Evolutionary conservation across 1,284 basidiomycete genomes (phyloP).

Genomic region (Earliella scabrosa): DNA sequence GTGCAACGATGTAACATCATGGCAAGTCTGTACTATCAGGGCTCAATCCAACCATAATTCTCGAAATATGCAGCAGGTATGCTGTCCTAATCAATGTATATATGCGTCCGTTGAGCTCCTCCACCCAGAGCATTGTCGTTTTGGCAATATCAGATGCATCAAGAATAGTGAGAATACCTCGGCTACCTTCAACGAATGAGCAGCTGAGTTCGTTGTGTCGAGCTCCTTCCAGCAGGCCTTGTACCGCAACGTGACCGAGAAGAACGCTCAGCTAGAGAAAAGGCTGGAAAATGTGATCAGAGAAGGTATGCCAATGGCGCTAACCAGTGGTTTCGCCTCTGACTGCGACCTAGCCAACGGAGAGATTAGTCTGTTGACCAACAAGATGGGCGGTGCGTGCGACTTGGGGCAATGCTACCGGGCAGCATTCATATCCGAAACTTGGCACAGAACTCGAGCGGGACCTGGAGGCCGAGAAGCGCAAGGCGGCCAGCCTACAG

Average conservation of each 20-base stretch:
- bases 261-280: constrained; percentile 79
- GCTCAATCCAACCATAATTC: constrained; percentile 68
- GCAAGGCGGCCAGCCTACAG: constrained; percentile 73
- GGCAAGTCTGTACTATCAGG: constrained; percentile 84
- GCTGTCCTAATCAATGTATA: constrained; percentile 19
- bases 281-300: constrained; percentile 79
- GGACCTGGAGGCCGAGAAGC: constrained; percentile 78
- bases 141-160: constrained; percentile 87
- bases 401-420: too few species aligned
- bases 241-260: constrained; percentile 77
- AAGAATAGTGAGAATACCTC: constrained; percentile 63
- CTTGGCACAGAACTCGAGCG: constrained; percentile 78
- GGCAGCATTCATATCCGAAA: too few species aligned
- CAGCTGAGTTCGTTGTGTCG: not conserved
- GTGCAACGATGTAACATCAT: constrained; percentile 1
- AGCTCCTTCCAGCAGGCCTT: constrained; percentile 85
- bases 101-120: not conserved
- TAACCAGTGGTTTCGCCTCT: not conserved
- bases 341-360: constrained; percentile 59
- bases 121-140: constrained; percentile 72
- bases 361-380: constrained; percentile 71
- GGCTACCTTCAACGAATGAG: too few species aligned
- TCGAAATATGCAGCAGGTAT: constrained; percentile 81
- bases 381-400: constrained; percentile 61
- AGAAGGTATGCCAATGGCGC: constrained; percentile 55